Evolutionary conservation across 2,329 filamentous ascomycete genomes (phyloP).

Genomic region (Microdochium trichocladiopsis): DNA sequence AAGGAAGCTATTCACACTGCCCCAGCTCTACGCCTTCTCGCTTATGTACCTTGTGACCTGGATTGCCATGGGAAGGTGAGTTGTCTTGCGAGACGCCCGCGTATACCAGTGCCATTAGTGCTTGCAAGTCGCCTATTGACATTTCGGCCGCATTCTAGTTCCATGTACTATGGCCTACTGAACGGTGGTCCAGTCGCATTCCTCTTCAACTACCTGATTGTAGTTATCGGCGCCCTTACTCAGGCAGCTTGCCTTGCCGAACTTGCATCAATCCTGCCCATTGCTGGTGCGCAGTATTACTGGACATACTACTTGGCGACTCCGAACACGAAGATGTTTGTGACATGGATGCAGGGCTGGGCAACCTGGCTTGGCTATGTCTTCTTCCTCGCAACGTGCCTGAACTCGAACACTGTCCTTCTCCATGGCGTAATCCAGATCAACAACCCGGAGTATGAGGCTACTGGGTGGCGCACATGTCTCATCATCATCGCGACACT

Average conservation of each 20-base stretch:
- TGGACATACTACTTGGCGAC: slow-evolving; percentile 6
- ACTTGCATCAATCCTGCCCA: slow-evolving; percentile 5
- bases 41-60: slow-evolving; percentile 5
- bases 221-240: slow-evolving; percentile 1
- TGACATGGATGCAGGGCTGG: slow-evolving; percentile 6
- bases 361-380: slow-evolving; percentile 5
- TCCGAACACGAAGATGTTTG: slow-evolving; percentile 1
- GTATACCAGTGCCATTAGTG: no score
- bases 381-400: slow-evolving; percentile 1
- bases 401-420: slow-evolving; percentile 4
- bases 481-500: slow-evolving; percentile 2
- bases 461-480: slow-evolving; percentile 4
- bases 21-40: slow-evolving; percentile 5
- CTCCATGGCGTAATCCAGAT: slow-evolving; percentile 5
- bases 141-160: neutral
- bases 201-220: slow-evolving; percentile 5
- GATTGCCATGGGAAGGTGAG: slow-evolving; percentile 3
- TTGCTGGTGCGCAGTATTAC: slow-evolving; percentile 6
- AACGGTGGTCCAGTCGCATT: slow-evolving; percentile 5
- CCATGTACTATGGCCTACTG: slow-evolving; percentile 6
- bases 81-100: no score
- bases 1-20: slow-evolving; percentile 3
- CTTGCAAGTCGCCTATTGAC: no score
- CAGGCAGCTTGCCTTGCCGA: slow-evolving; percentile 5
- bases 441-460: slow-evolving; percentile 3